A percentile compares a stretch with the other conserved stretches of the same genome.
These are phyloP conservation scores for Macroventuria anomochaeta DNA, from an alignment of 2,329 filamentous ascomycete genomes.

Conservation along the genomic window DNA sequence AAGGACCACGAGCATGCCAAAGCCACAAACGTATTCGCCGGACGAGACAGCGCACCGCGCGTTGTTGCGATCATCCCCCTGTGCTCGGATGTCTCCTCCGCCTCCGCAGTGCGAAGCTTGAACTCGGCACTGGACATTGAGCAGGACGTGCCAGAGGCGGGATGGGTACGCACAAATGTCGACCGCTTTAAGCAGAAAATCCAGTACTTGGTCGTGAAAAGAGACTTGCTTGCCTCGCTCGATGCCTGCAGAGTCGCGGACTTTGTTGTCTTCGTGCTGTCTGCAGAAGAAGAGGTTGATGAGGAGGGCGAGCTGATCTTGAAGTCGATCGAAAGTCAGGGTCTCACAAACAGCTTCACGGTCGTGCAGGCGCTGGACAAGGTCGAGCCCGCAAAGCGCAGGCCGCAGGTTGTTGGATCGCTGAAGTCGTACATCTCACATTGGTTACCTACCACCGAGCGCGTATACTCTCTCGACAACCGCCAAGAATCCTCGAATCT, in stretches of 20 bases:
- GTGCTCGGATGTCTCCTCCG: conserved; percentile 72
- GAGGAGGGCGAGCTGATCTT: conserved; percentile 83
- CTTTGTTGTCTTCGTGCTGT: conserved; percentile 86
- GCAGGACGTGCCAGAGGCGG: conserved; percentile 65
- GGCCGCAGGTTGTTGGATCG: conserved; percentile 76
- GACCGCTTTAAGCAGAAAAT: conserved; percentile 95
- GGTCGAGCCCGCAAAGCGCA: conserved; percentile 79
- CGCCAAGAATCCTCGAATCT: conserved; percentile 90
- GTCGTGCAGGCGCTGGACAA: conserved; percentile 80
- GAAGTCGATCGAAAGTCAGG: conserved; percentile 88
- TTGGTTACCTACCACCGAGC: conserved; percentile 92
- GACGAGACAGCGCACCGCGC: conserved; percentile 83
- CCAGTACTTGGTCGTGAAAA: conserved; percentile 78
- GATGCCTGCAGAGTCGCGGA: conserved; percentile 90
- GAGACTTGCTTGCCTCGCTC: conserved; percentile 77
- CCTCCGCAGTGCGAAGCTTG: conserved; percentile 71
- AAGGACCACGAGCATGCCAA: conserved; percentile 85
- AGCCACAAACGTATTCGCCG: conserved; percentile 81
- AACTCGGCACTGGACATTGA: conserved; percentile 83
- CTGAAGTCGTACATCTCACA: conserved; percentile 92
- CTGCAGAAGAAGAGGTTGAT: conserved; percentile 83
- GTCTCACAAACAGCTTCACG: conserved; percentile 89
- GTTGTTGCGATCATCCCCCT: conserved; percentile 89
- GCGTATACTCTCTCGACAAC: conserved; percentile 85
- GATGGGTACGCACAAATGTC: conserved; percentile 69